Evolutionary conservation across 345 rosid species (phyloP).

Genomic region (Acer campestre): DNA sequence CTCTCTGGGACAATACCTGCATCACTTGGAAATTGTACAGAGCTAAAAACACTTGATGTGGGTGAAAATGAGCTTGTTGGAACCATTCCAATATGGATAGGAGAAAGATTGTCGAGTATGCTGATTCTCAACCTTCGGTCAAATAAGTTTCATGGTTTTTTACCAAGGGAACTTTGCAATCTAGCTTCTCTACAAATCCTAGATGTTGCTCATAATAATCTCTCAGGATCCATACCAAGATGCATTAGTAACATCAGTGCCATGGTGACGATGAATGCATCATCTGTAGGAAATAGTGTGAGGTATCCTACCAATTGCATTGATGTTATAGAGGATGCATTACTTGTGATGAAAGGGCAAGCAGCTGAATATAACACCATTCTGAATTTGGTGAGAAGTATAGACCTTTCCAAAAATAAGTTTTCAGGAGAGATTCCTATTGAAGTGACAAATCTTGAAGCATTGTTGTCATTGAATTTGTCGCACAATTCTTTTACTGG

Average conservation of each 20-base stretch:
- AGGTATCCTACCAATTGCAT: rapidly evolving
- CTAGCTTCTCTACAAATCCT: slow-evolving; percentile 3
- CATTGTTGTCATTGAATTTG: slow-evolving; percentile 16
- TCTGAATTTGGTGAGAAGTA: not conserved
- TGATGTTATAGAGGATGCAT: not conserved
- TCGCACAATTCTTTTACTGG: slow-evolving; percentile 3
- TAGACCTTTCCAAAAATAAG: not conserved
- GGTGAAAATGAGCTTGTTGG: slow-evolving; percentile 2
- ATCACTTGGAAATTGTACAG: not conserved
- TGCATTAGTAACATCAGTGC: slow-evolving; percentile 1
- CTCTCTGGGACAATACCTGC: not conserved
- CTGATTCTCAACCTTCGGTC: slow-evolving; percentile 13
- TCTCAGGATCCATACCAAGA: not conserved
- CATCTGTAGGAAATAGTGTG: not conserved
- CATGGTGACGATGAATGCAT: not conserved
- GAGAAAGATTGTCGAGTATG: not conserved
- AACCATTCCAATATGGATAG: slow-evolving; percentile 11
- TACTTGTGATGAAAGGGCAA: not conserved
- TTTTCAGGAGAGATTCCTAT: slow-evolving; percentile 9
- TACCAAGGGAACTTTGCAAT: slow-evolving; percentile 14
- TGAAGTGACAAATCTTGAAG: not conserved
- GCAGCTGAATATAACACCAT: not conserved
- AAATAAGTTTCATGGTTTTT: slow-evolving; percentile 21
- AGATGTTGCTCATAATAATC: slow-evolving; percentile 18
- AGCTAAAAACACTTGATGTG: not conserved